Evolutionary conservation across 2,329 filamentous ascomycete genomes (phyloP).

Genomic region (Aciculosporium take): DNA sequence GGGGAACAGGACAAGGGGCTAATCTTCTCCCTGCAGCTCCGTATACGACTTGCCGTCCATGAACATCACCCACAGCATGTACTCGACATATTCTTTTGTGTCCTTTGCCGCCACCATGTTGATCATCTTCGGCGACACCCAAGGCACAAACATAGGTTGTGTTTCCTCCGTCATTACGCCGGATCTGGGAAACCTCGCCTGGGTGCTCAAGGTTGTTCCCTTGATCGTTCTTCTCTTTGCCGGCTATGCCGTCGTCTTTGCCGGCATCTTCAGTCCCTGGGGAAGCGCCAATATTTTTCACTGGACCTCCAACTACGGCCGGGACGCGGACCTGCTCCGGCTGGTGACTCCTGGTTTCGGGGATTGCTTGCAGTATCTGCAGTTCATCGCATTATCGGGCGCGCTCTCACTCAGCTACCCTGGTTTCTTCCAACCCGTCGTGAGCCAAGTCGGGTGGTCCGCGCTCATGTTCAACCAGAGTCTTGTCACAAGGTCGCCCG

Average conservation of each 20-base stretch:
- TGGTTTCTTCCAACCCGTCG: constrained; percentile 83
- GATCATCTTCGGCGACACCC: constrained; percentile 59
- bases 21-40: neutral
- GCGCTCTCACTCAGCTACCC: constrained; percentile 78
- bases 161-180: constrained; percentile 74
- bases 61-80: constrained; percentile 57
- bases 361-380: constrained; percentile 92
- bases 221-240: constrained; percentile 66
- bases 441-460: constrained; percentile 82
- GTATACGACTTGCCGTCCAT: constrained; percentile 50
- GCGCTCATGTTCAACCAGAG: constrained; percentile 85
- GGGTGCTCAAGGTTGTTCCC: constrained; percentile 61
- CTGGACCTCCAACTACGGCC: constrained; percentile 96
- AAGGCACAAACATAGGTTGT: constrained; percentile 56
- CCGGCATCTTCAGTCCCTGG: constrained; percentile 86
- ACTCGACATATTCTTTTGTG: constrained; percentile 73
- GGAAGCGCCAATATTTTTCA: constrained; percentile 79
- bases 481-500: constrained; percentile 56
- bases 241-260: constrained; percentile 67
- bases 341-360: constrained; percentile 92
- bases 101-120: constrained; percentile 62
- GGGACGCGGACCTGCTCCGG: constrained; percentile 80
- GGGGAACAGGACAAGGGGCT: neutral
- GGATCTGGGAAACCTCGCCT: constrained; percentile 57
- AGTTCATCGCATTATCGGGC: constrained; percentile 82